Evolutionary conservation across 1,284 basidiomycete species (phyloP), one percentile per base, ranked within the genome.

Genomic region (Boletus subluridellus): DNA sequence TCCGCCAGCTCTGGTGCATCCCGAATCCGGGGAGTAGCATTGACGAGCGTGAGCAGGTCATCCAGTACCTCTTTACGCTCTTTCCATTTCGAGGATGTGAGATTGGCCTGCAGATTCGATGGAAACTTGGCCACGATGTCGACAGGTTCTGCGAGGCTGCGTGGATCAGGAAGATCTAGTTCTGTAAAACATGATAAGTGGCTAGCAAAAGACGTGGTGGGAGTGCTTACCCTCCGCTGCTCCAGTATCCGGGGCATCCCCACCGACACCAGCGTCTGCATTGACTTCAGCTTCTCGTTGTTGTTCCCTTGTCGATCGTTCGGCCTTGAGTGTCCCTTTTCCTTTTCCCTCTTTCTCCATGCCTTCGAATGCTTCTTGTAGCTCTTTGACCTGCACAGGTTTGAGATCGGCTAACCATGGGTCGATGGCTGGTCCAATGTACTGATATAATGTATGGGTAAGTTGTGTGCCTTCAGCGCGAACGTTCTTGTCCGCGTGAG

Each of bases 41-140:
- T 84, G 39, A 99, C 76, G 21, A 94, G 77, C 15, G 85, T 83
- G 58, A 88, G 79, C 42, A 97, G 80, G 48, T 93, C 92, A 65
- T 98, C 95, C 53, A 98, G 77, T 2, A 85, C 91, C 68, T 98
- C 95, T 68, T 96, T 93, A 34, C 97, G 86, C 64, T 99, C 97
- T 73, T 99, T 98, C 97, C 97, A 99, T 75, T 99, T 99, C 1
- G 92, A 87, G 5, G 95, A 98, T 14, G 85, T 82, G 54, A 99
- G 80, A 57, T 83, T 78, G 7, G 87, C 80, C 60, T 90, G 84
- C 58, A 96, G 79, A 57, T 89, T 87, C 3, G 84, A 74, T 0
- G 95, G 90, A 51, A 97, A 80, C 66, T 88, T 89, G 7, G 84
- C 77, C 50, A 86, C 79, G 59, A 94, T 86, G 67, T 96, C 84